Evolutionary conservation across 495 filamentous ascomycete genomes (phyloP).

Genomic region (Aspergillus haitiensis): DNA sequence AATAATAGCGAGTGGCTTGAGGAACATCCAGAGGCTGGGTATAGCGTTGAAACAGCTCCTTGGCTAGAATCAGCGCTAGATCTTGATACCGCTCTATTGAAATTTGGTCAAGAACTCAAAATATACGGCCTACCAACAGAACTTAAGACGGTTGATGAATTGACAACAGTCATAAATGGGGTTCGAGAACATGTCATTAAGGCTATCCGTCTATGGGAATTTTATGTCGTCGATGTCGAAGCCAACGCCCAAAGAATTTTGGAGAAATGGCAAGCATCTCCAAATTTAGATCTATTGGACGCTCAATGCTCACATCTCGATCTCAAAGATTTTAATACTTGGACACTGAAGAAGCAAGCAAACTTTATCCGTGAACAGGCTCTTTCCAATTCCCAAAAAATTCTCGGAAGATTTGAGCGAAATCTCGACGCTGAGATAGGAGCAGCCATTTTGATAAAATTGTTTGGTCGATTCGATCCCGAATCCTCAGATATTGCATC

Average conservation of each 20-base stretch:
- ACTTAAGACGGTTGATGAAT: constrained; percentile 67
- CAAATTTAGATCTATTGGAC: constrained; percentile 36
- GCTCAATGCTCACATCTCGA: constrained; percentile 20
- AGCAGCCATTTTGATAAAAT: constrained; percentile 65
- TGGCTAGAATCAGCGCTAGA: constrained; percentile 88
- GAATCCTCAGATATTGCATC: constrained; percentile 35
- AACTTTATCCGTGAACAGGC: constrained; percentile 61
- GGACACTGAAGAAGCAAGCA: constrained; percentile 60
- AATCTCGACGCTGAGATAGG: constrained; percentile 63
- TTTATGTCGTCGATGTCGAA: constrained; percentile 80
- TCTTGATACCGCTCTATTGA: constrained; percentile 78
- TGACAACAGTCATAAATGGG: constrained; percentile 80
- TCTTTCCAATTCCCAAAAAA: constrained; percentile 64
- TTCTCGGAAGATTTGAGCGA: constrained; percentile 78
- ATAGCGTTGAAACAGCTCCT: constrained; percentile 89
- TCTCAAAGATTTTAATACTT: constrained; percentile 43
- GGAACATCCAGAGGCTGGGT: constrained; percentile 93
- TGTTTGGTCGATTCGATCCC: constrained; percentile 67
- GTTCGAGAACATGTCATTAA: constrained; percentile 78
- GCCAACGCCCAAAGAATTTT: constrained; percentile 66
- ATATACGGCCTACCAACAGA: constrained; percentile 70
- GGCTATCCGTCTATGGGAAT: constrained; percentile 84
- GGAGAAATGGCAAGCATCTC: constrained; percentile 59
- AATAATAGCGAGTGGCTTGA: constrained; percentile 93
- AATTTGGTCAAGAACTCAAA: constrained; percentile 69